A percentile compares a stretch with the other conserved stretches of the same genome.
These are phyloP conservation scores for Aureococcus anophagefferens DNA, from an alignment of 108 stramenopile species.

Conservation along the genomic window DNA sequence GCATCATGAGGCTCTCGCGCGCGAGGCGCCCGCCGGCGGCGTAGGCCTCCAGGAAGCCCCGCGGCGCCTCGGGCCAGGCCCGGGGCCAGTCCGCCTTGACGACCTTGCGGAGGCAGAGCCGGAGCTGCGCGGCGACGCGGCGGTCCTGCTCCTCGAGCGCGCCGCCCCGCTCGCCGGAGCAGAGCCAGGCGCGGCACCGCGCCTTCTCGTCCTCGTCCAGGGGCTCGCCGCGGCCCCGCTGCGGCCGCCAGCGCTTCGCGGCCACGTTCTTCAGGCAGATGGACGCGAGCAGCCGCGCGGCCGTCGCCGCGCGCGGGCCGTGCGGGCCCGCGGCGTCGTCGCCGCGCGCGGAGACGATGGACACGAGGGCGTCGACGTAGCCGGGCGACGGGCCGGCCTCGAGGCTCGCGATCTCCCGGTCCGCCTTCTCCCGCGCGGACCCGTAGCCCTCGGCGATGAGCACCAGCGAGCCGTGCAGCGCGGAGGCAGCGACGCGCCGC, in stretches of 20 bases:
- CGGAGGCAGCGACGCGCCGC: too few species aligned
- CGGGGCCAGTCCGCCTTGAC: background rate
- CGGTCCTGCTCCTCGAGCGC: background rate
- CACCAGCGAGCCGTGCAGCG: too few species aligned
- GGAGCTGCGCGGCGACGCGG: background rate
- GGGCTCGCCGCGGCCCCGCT: background rate
- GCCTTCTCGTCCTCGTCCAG: background rate
- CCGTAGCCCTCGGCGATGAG: too few species aligned
- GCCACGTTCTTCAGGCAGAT: background rate
- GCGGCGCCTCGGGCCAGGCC: background rate
- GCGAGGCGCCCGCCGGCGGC: background rate
- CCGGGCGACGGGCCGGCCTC: too few species aligned
- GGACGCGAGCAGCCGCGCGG: background rate
- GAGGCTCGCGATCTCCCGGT: too few species aligned
- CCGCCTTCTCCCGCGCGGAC: too few species aligned
- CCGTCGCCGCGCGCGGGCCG: too few species aligned
- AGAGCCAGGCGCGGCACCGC: background rate
- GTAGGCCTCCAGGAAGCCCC: background rate
- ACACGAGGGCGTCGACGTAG: too few species aligned
- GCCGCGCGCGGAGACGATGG: too few species aligned
- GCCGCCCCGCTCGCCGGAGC: background rate
- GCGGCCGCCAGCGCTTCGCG: background rate
- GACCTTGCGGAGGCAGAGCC: background rate
- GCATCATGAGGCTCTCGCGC: background rate
- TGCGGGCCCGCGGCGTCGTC: too few species aligned